Percentiles rank a stretch among this genome's conserved stretches.
Conservation (phyloP, 352 stramenopile genomes). For the Phytophthora constricta region DNA sequence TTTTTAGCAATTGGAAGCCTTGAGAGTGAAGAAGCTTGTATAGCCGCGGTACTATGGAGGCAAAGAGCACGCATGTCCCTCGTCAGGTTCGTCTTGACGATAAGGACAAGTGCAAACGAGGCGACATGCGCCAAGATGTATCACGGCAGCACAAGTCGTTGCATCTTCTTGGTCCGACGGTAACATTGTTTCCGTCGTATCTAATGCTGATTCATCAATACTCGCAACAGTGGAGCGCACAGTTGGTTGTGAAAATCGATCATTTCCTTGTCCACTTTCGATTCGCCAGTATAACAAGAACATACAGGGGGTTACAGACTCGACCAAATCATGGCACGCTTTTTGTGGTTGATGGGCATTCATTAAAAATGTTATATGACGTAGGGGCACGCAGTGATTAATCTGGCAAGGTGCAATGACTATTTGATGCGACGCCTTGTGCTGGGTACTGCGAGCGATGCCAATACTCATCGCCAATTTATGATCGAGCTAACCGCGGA, state of each 20-base stretch:
- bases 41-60: constrained; percentile 14
- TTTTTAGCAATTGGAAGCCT: constrained; percentile 19
- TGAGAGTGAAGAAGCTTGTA: constrained; percentile 27
- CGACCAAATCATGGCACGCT: neutral
- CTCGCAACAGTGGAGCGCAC: neutral
- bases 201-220: neutral
- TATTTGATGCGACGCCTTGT: too few species aligned
- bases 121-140: neutral
- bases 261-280: neutral
- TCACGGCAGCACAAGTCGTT: neutral
- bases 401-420: too few species aligned
- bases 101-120: neutral
- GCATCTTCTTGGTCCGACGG: neutral
- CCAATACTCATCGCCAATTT: too few species aligned
- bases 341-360: neutral
- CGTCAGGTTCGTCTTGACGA: constrained; percentile 19
- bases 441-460: too few species aligned
- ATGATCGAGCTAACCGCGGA: too few species aligned
- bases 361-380: neutral
- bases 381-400: too few species aligned
- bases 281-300: neutral
- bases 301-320: neutral
- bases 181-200: neutral
- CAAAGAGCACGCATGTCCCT: constrained; percentile 26
- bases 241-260: neutral